Base-by-base conservation (phyloP, 805 yeast genomes). In the Candida boidinii region DNA sequence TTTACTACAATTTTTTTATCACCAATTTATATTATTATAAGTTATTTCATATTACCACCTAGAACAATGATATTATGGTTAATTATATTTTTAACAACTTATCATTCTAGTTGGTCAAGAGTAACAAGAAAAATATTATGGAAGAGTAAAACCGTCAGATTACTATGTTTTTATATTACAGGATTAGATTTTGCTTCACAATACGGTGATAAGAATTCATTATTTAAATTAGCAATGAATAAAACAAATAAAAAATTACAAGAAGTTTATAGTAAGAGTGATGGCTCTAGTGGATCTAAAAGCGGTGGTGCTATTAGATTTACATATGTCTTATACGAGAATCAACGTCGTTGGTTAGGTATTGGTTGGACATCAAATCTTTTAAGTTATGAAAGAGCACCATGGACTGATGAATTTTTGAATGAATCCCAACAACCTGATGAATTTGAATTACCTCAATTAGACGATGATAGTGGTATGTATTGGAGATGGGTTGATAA, bases 351-450 rank as follows among this genome's bases (percentile, higher is more conserved):
- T 48, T 90, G 98, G 98, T 66, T 90, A 25, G 97, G 96, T 11
- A 84, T 90, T 46, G 98, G 98, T 10, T 90, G 98, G 98, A 90
- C 97, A 0, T 68, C 94, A 12, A 87, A 87, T 50, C 66, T 92
- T 52, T 67, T 92, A 40, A 79, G 94, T 31, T 90, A 90, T 52
- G 98, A 90, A 59, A 72, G 98, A 51, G 79, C 95, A 0, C 80
- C 97, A 4, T 90, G 97, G 96, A 88, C 97, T 0, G 98, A 90
- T 53, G 96, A 88, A 54, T 88, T 87, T 50, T 64, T 87, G 41
- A 90, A 88, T 55, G 95, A 87, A 52, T 72, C 85, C 1, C 75
- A 81, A 5, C 66, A 87, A 7, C 79, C 88, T 14, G 92, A 81
- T 5, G 59, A 68, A 14, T 90, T 90, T 57, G 75, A 77, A 52